A percentile compares a stretch with the other conserved stretches of the same genome.
Evolutionary conservation across 495 filamentous ascomycete species (phyloP).

Genomic region (Penicillium canescens): DNA sequence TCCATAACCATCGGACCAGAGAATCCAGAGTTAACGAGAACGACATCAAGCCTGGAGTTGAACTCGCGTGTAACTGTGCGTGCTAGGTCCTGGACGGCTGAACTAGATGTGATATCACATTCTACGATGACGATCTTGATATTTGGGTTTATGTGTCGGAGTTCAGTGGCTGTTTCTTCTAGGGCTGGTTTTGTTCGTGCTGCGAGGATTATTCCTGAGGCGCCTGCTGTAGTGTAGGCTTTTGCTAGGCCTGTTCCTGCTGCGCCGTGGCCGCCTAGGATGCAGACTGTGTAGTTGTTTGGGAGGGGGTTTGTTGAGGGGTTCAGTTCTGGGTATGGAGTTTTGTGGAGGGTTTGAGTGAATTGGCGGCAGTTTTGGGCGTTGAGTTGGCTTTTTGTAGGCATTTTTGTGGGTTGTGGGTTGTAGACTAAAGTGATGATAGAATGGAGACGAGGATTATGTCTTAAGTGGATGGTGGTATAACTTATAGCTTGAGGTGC

Average conservation of each 20-base stretch:
- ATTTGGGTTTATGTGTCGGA: slow-evolving; percentile 26
- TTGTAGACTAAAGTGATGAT: too few relatives aligned
- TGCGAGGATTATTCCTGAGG: slow-evolving; percentile 41
- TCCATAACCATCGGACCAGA: slow-evolving; percentile 31
- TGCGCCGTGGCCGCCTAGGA: slow-evolving; percentile 49
- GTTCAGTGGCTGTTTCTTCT: slow-evolving; percentile 24
- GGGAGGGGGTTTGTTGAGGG: slow-evolving; percentile 27
- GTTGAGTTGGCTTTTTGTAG: slow-evolving; percentile 12
- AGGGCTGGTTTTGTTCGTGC: slow-evolving; percentile 33
- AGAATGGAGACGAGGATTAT: too few relatives aligned
- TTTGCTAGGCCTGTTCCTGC: slow-evolving; percentile 43
- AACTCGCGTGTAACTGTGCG: slow-evolving; percentile 26
- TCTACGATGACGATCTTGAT: slow-evolving; percentile 24
- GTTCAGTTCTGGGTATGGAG: slow-evolving; percentile 45
- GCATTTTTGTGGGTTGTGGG: neutral
- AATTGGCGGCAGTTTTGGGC: slow-evolving; percentile 15
- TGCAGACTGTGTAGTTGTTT: slow-evolving; percentile 39
- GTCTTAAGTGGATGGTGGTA: too few relatives aligned
- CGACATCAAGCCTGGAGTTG: slow-evolving; percentile 36
- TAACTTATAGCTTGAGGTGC: neutral
- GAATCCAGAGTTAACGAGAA: slow-evolving; percentile 45
- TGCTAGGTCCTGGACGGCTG: slow-evolving; percentile 31
- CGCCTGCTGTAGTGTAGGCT: slow-evolving; percentile 40
- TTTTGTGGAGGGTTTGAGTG: slow-evolving; percentile 33
- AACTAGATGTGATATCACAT: slow-evolving; percentile 42